Evolutionary conservation across 2,329 filamentous ascomycete genomes (phyloP), one percentile per base, ranked within the genome.

Genomic region (Scleromitrula shiraiana): DNA sequence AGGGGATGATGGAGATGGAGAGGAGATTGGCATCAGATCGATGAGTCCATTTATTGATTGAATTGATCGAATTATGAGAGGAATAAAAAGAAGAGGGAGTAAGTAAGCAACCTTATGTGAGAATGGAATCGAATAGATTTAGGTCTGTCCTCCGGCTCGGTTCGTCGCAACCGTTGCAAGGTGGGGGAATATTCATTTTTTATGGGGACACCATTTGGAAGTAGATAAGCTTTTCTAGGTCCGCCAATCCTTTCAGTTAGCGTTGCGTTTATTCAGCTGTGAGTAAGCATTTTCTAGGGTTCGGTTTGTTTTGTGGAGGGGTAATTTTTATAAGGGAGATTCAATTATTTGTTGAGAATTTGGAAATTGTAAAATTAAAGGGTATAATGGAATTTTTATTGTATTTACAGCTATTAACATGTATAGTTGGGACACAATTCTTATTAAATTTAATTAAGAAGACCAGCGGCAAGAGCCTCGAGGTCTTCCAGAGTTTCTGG

Each of bases 401-500:
- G 5, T 2, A 22, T 41, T 41, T 35, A 15, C 19, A 5, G 46
- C 15, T 45, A 32, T 39, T 15, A 37, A 20, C n/a, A n/a, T n/a
- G n/a, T n/a, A n/a, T n/a, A n/a, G n/a, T n/a, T n/a, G n/a, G n/a
- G n/a, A n/a, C 36, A 42, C 30, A 48, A 35, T 24, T 36, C 10
- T 14, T 36, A 5, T 5, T 22, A 41, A 33, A 17, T 33, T 26
- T 40, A 63, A 32, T 78, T 77, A 63, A 94, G 66, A 65, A 93
- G 67, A 3, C 83, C 84, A 37, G 83, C 77, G 46, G 88, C 88
- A 67, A 91, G 67, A 33, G 82, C 80, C 68, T 91, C 86, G 58
- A 89, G 72, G 65, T 90, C 85, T 65, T 88, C 83, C 58, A 91
- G 68, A 35, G 84, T 90, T 67, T 89, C 83, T 10, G 85, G 85